A percentile compares a stretch with the other conserved stretches of the same genome.
These are phyloP conservation scores for Fusarium torreyae DNA, from an alignment of 2,329 filamentous ascomycete genomes.

Conservation along the genomic window DNA sequence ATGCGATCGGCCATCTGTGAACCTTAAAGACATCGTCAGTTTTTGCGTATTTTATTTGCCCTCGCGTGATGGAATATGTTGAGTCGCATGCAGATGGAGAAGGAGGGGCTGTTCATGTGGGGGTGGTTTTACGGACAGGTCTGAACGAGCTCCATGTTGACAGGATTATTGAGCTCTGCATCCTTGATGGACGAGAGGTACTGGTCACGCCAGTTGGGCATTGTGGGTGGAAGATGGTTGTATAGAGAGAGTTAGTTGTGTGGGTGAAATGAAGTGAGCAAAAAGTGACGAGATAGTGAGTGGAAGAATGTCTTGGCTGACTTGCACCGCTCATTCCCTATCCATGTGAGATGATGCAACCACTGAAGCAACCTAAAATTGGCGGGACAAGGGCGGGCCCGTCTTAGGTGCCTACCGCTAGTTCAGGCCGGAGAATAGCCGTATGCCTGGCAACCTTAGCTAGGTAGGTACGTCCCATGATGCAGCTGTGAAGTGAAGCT, in stretches of 20 bases:
- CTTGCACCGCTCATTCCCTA: conserved; percentile 39
- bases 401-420: conserved; percentile 17
- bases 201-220: conserved; percentile 84
- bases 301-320: conserved; percentile 22
- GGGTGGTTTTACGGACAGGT: conserved; percentile 73
- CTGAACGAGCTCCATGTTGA: conserved; percentile 78
- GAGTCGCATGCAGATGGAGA: conserved; percentile 31
- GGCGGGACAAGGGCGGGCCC: conserved; percentile 31
- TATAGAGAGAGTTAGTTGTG: background rate
- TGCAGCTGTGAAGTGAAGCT: conserved; percentile 33
- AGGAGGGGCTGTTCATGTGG: conserved; percentile 20
- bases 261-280: conserved; percentile 8
- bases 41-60: conserved; percentile 1
- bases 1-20: conserved; percentile 78
- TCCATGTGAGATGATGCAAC: conserved; percentile 50
- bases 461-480: conserved; percentile 27
- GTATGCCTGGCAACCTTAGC: conserved; percentile 37
- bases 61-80: conserved; percentile 15
- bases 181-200: conserved; percentile 83
- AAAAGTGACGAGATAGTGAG: conserved; percentile 11
- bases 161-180: conserved; percentile 75
- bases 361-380: conserved; percentile 20
- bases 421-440: conserved; percentile 54
- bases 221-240: conserved; percentile 47
- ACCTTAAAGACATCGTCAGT: conserved; percentile 61